These are phyloP conservation scores for Chaetomium sp. DNA, from an alignment of 2,329 filamentous ascomycete species.

Conservation along the genomic window DNA sequence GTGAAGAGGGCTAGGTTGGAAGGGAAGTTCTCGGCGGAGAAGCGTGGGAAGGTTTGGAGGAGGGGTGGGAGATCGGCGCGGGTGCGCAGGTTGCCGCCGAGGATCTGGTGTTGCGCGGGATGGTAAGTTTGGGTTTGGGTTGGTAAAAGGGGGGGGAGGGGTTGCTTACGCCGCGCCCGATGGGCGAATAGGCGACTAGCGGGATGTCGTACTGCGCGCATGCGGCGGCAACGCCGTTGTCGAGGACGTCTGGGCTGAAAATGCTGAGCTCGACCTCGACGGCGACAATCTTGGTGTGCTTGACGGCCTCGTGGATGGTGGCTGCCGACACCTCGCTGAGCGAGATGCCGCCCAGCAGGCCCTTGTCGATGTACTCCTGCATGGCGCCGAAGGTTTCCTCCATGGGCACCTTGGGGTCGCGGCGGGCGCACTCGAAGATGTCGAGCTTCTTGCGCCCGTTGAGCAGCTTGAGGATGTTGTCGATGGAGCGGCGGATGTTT, in stretches of 20 bases:
- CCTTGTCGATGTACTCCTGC: constrained; percentile 54
- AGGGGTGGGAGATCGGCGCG: constrained; percentile 56
- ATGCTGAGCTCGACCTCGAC: constrained; percentile 59
- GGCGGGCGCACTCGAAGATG: constrained; percentile 60
- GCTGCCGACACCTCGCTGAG: constrained; percentile 55
- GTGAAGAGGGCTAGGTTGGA: constrained; percentile 64
- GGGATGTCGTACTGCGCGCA: constrained; percentile 58
- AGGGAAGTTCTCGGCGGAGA: constrained; percentile 62
- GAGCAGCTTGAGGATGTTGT: constrained; percentile 55
- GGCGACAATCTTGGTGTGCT: constrained; percentile 48
- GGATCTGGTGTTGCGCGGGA: constrained; percentile 5
- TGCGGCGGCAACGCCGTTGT: constrained; percentile 53
- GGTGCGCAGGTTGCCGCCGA: constrained; percentile 54
- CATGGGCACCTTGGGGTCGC: constrained; percentile 54
- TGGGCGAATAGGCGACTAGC: constrained; percentile 60
- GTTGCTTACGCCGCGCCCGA: constrained; percentile 54
- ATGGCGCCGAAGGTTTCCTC: constrained; percentile 48
- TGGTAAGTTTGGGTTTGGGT: neutral
- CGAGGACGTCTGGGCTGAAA: constrained; percentile 50
- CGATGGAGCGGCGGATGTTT: constrained; percentile 58
- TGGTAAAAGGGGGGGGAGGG: constrained; percentile 9
- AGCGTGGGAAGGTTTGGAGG: constrained; percentile 55
- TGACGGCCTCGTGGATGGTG: constrained; percentile 53
- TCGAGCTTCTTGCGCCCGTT: constrained; percentile 63
- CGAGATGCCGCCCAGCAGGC: constrained; percentile 54